phyloP scores from a whole-genome alignment of 2,329 filamentous ascomycete genomes.

The Exophiala spinifera region DNA sequence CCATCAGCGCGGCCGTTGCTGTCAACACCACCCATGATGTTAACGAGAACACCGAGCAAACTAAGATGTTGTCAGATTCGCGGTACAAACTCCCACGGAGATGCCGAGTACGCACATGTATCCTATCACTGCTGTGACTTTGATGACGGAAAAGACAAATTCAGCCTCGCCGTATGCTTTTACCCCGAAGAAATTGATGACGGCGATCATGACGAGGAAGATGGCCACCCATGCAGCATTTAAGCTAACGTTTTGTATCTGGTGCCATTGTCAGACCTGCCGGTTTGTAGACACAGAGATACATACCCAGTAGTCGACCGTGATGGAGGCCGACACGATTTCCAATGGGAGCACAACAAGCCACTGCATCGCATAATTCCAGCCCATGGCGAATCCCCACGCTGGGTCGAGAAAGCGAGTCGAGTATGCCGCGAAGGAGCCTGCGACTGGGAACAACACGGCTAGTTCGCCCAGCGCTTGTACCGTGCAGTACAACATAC shows the following conservation, averaged over 20 bases:
- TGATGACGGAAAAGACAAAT: conserved; percentile 76
- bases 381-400: conserved; percentile 45
- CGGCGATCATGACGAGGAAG: conserved; percentile 68
- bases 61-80: conserved; percentile 39
- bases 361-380: conserved; percentile 76
- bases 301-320: conserved; percentile 67
- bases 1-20: conserved; percentile 66
- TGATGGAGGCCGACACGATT: conserved; percentile 76
- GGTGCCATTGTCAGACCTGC: neutral
- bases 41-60: conserved; percentile 70
- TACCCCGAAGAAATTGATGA: conserved; percentile 79
- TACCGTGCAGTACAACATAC: conserved; percentile 88
- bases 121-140: conserved; percentile 75
- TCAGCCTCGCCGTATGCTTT: conserved; percentile 82
- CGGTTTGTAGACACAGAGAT: neutral
- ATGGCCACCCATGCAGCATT: conserved; percentile 59
- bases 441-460: conserved; percentile 84
- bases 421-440: conserved; percentile 88
- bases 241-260: conserved; percentile 29
- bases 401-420: conserved; percentile 86
- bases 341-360: conserved; percentile 76
- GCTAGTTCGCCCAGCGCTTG: conserved; percentile 90
- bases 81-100: neutral
- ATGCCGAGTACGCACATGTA: conserved; percentile 63
- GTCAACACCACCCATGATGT: conserved; percentile 61